These are phyloP conservation scores for Carex cristatella DNA, from an alignment of 176 grass and related monocot species.

Conservation along the genomic window DNA sequence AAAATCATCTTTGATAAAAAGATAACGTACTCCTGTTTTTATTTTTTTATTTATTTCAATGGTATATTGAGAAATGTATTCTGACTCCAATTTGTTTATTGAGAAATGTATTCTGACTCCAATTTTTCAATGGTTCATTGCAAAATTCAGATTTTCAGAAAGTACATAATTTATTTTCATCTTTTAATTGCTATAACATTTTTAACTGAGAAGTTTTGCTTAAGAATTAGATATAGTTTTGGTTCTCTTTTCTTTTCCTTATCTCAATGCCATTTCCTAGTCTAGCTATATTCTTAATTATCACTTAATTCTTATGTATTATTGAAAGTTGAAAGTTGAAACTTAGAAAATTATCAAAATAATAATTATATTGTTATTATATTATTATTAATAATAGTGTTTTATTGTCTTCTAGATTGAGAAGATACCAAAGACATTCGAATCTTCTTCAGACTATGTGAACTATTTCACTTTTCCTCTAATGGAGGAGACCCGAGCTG, in stretches of 20 bases:
- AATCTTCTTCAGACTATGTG: slow-evolving; percentile 36
- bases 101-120: no score
- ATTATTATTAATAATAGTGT: not conserved
- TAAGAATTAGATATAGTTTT: no score
- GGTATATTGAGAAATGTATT: no score
- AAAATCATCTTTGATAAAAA: not conserved
- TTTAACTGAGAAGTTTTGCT: no score
- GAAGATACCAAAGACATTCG: slow-evolving; percentile 41
- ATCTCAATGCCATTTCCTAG: not conserved
- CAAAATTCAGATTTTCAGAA: no score
- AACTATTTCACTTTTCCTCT: slow-evolving; percentile 37
- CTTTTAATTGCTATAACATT: no score
- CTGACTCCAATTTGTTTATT: no score
- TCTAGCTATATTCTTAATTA: not conserved
- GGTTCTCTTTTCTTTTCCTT: not conserved
- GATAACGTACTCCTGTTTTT: no score
- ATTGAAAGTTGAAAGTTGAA: not conserved
- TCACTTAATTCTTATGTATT: not conserved
- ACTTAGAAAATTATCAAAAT: not conserved
- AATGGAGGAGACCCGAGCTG: slow-evolving; percentile 50
- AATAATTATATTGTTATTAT: no score
- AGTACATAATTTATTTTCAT: no score
- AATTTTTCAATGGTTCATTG: no score
- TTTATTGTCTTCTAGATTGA: slow-evolving; percentile 27
- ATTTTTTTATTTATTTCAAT: no score